Percentiles rank a stretch among this genome's conserved stretches.
phyloP scores from a whole-genome alignment of 2,329 filamentous ascomycete species.

The Monilinia vaccinii-corymbosi region DNA sequence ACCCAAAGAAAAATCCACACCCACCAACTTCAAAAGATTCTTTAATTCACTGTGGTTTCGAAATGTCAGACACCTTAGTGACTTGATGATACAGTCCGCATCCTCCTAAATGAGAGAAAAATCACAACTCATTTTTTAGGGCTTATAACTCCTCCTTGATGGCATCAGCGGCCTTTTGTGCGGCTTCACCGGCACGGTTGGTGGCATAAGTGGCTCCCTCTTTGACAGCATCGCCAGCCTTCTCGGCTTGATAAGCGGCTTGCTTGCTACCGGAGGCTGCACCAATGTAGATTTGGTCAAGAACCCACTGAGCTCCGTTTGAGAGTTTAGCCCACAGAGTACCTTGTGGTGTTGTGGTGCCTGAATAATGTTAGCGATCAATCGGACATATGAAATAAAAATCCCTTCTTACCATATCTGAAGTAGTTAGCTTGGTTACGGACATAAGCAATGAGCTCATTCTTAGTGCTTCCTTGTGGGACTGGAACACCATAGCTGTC shows the following conservation, averaged over 20 bases:
- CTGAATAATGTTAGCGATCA: background rate
- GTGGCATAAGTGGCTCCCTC: constrained; percentile 29
- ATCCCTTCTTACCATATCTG: constrained; percentile 47
- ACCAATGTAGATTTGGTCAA: constrained; percentile 40
- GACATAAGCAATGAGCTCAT: constrained; percentile 62
- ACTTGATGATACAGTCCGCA: constrained; percentile 5
- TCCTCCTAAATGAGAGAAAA: background rate
- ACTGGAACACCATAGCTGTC: constrained; percentile 62
- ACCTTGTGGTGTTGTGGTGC: constrained; percentile 51
- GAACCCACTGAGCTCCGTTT: constrained; percentile 36
- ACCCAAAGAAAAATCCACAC: background rate
- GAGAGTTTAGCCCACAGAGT: constrained; percentile 57
- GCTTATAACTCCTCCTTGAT: constrained; percentile 31
- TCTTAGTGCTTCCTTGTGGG: constrained; percentile 32
- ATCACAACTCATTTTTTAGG: background rate
- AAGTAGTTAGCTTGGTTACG: constrained; percentile 69
- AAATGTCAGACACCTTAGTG: constrained; percentile 4
- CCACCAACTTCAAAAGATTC: background rate
- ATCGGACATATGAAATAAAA: background rate
- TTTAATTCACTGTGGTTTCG: constrained; percentile 1
- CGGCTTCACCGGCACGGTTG: constrained; percentile 30
- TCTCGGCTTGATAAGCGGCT: constrained; percentile 34
- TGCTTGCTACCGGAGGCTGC: constrained; percentile 38
- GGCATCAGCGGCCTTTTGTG: constrained; percentile 28
- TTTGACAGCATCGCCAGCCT: constrained; percentile 35